Percentiles rank a stretch among this genome's conserved stretches.
Evolutionary conservation across 768 basidiomycete genomes (phyloP).

Genomic region (Mycena alexandri): DNA sequence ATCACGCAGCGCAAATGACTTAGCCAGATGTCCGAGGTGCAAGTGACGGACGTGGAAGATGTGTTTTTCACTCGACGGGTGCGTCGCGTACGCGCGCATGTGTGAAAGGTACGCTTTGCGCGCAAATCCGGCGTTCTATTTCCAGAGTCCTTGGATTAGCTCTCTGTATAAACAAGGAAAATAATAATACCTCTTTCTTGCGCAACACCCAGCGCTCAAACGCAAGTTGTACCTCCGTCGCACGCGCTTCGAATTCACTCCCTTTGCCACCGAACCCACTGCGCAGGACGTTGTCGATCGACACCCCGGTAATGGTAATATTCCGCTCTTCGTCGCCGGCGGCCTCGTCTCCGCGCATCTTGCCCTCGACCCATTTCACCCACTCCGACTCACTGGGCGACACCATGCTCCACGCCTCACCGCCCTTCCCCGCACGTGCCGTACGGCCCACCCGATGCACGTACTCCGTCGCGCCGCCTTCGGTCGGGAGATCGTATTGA

Average conservation of each 20-base stretch:
- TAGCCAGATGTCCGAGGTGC: conserved; percentile 94
- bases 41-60: conserved; percentile 96
- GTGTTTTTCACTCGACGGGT: conserved; percentile 94
- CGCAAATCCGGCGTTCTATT: conserved; percentile 81
- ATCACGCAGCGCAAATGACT: conserved; percentile 91
- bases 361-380: conserved; percentile 90
- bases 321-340: conserved; percentile 51
- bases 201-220: conserved; percentile 94
- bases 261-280: conserved; percentile 90
- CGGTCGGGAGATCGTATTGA: conserved; percentile 97
- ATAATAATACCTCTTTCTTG: conserved; percentile 68
- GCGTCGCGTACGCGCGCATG: conserved; percentile 96
- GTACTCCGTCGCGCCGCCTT: conserved; percentile 96
- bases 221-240: conserved; percentile 94
- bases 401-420: conserved; percentile 96
- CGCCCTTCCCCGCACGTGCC: conserved; percentile 94
- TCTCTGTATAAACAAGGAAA: conserved; percentile 24
- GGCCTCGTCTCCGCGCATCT: conserved; percentile 72
- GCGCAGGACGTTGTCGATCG: conserved; percentile 78
- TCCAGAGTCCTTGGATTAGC: not conserved
- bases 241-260: conserved; percentile 85
- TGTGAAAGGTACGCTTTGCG: conserved; percentile 92
- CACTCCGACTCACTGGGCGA: conserved; percentile 89
- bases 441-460: conserved; percentile 97
- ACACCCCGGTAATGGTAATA: conserved; percentile 68